Percentiles rank a stretch among this genome's conserved stretches.
Evolutionary conservation across 2,329 filamentous ascomycete genomes (phyloP).

Genomic region (Stemphylium beticola): DNA sequence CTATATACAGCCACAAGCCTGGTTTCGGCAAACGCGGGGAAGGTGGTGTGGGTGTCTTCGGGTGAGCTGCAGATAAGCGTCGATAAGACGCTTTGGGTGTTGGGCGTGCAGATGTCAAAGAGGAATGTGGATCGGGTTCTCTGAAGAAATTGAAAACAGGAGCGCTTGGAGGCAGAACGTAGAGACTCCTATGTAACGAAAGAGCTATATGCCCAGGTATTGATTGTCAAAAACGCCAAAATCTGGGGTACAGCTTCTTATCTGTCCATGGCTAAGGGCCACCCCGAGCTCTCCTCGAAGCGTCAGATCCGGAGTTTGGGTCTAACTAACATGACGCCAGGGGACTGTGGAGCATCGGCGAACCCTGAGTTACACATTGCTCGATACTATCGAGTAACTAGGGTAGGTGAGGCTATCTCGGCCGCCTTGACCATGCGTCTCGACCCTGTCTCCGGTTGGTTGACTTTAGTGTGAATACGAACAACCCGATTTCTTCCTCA

Average conservation of each 20-base stretch:
- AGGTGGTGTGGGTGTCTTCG: constrained; percentile 21
- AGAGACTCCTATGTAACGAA: constrained; percentile 5
- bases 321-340: constrained; percentile 25
- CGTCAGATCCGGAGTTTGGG: constrained; percentile 19
- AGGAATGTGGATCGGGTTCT: constrained; percentile 5
- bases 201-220: constrained; percentile 7
- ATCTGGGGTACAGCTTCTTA: constrained; percentile 47
- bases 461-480: constrained; percentile 16
- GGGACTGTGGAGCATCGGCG: constrained; percentile 25
- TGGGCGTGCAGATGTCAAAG: constrained; percentile 16
- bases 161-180: constrained; percentile 1
- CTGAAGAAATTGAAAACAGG: not conserved
- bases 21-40: constrained; percentile 33
- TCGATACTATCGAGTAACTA: constrained; percentile 40
- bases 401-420: constrained; percentile 38
- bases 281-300: constrained; percentile 16
- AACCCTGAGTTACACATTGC: constrained; percentile 31
- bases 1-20: constrained; percentile 27
- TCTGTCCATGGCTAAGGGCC: constrained; percentile 33
- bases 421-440: constrained; percentile 25
- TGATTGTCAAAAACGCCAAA: constrained; percentile 29
- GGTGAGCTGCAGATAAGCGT: constrained; percentile 41
- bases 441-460: constrained; percentile 22
- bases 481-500: not conserved
- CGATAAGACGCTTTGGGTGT: constrained; percentile 38